Base-by-base conservation (phyloP, 148 eudicot genomes). In the Camellia granthamiana region DNA sequence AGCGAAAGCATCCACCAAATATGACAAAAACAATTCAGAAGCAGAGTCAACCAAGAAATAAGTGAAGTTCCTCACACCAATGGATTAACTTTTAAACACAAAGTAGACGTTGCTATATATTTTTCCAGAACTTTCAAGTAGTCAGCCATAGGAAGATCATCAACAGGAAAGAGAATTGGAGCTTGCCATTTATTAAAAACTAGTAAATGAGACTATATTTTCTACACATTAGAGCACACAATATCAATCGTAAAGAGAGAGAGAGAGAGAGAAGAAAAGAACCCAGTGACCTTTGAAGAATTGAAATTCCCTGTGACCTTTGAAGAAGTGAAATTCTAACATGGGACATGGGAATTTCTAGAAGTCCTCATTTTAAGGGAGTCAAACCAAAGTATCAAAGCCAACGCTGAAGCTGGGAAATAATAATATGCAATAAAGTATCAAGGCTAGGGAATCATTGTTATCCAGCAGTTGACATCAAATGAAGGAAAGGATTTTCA, bases 311-410 rank as follows among this genome's bases (percentile, higher is more conserved):
- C 9, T 19, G 10, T 51, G 59, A 72, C 15, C 16, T 51, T 23
- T 51, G 74, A 47, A 47, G 74, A 70, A 46, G n/a, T 8, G 4
- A 70, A 55, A 52, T 23, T 72, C 61, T 72, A 72, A 47, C 52
- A 11, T 41, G 46, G 12, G 64, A 47, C 3, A n/a, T 7, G 14
- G 11, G 14, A 19, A 14, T 69, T 68, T 70, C 54, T 21, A 10
- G 7, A 72, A 72, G 15, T 2, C 64, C 64, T 7, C 21, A 60
- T n/a, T 16, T 7, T 16, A 18, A 0, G n/a, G 16, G 72, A 42
- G 51, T 16, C 18, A 69, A 67, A 0, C n/a, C 47, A n/a, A 38
- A 67, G 49, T 38, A 42, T 42, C 71, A 38, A 67, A 42, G 71
- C 42, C 38, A 30, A 30, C 1, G 38, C 38, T 30, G 38, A 30